Conservation (phyloP, 352 stramenopile species). For the Halophytophthora batemanensis region DNA sequence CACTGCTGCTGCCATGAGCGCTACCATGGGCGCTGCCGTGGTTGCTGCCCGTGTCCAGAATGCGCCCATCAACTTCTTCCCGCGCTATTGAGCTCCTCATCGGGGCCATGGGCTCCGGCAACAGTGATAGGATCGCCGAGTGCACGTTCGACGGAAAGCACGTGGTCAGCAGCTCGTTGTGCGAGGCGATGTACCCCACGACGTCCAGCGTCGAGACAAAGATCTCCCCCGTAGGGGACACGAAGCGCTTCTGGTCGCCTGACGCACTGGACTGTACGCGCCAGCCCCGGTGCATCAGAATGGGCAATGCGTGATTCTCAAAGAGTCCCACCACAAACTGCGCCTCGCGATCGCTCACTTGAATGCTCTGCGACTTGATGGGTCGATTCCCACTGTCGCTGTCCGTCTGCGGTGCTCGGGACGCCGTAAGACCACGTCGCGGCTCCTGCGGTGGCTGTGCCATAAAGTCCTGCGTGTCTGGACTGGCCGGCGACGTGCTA, state of each 20-base stretch:
- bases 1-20: neutral
- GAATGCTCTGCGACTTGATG: too few relatives aligned
- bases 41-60: slow-evolving; percentile 11
- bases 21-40: slow-evolving; percentile 9
- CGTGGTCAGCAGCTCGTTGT: slow-evolving; percentile 49
- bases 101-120: slow-evolving; percentile 28
- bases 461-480: slow-evolving; percentile 27
- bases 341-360: slow-evolving; percentile 71
- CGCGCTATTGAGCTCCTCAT: neutral
- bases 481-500: slow-evolving; percentile 14
- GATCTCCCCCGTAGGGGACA: slow-evolving; percentile 34
- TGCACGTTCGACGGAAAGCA: slow-evolving; percentile 80
- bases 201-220: slow-evolving; percentile 64
- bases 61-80: neutral
- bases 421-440: neutral
- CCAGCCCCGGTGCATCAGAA: slow-evolving; percentile 66
- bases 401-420: neutral
- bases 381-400: too few relatives aligned
- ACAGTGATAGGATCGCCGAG: slow-evolving; percentile 63
- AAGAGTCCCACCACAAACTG: slow-evolving; percentile 78
- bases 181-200: slow-evolving; percentile 69
- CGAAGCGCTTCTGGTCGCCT: slow-evolving; percentile 22
- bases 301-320: slow-evolving; percentile 73
- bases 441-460: slow-evolving; percentile 5
- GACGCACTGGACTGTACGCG: slow-evolving; percentile 38